phyloP scores from a whole-genome alignment of 257 asterid genomes.

The Solanum sitiens region DNA sequence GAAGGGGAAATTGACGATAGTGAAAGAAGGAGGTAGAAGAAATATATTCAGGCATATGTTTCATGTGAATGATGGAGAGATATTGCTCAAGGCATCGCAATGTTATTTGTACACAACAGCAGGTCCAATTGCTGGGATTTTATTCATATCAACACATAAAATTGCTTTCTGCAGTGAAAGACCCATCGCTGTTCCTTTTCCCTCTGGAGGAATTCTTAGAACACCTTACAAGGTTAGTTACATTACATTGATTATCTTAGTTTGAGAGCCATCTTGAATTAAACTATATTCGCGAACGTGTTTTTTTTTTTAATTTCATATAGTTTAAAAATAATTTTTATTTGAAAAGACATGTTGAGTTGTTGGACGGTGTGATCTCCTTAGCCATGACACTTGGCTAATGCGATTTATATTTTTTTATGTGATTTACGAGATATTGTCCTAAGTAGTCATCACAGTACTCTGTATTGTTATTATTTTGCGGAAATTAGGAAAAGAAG shows the following conservation, averaged over 20 bases:
- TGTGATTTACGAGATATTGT: neutral
- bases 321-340: too few relatives aligned
- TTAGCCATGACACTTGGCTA: neutral
- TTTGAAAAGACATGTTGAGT: too few relatives aligned
- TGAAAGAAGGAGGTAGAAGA: conserved; percentile 66
- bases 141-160: conserved; percentile 58
- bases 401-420: accelerated
- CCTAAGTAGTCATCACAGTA: too few relatives aligned
- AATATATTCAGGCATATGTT: conserved; percentile 53
- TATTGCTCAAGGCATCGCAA: conserved; percentile 68
- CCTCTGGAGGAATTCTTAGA: conserved; percentile 31
- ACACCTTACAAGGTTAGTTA: conserved; percentile 62
- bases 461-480: too few relatives aligned
- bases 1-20: conserved; percentile 72
- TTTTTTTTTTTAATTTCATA: neutral
- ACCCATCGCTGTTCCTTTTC: conserved; percentile 36
- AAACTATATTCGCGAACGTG: too few relatives aligned
- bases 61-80: conserved; percentile 40
- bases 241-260: neutral
- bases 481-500: neutral
- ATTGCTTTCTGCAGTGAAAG: conserved; percentile 76
- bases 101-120: conserved; percentile 80
- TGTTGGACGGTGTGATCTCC: neutral
- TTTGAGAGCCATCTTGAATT: too few relatives aligned
- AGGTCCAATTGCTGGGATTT: conserved; percentile 84